Conservation (phyloP, 257 asterid genomes). For the Solanum dulcamara region DNA sequence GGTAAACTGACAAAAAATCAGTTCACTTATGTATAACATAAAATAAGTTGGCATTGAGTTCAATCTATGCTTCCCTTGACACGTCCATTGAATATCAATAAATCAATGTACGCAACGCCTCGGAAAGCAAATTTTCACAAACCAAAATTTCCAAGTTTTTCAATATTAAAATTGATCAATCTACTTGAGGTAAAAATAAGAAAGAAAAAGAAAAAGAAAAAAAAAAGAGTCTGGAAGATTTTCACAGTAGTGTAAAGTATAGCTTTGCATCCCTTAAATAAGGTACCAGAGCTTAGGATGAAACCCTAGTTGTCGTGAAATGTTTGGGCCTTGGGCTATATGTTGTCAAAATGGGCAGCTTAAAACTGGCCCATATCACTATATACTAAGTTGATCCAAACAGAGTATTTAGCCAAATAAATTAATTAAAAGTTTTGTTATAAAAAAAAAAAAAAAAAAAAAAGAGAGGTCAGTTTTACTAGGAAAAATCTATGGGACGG, state of each 20-base stretch:
- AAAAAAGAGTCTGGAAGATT: neutral
- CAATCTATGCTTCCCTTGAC: slow-evolving; percentile 5
- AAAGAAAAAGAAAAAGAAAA: neutral
- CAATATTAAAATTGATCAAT: neutral
- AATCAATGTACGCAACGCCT: slow-evolving; percentile 9
- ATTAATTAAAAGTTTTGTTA: too few species aligned
- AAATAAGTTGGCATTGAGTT: neutral
- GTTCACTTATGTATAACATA: neutral
- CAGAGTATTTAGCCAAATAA: neutral
- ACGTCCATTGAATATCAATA: neutral
- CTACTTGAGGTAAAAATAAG: neutral
- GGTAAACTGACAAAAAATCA: neutral
- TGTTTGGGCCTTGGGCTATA: neutral
- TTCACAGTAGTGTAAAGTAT: neutral
- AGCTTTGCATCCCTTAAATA: neutral
- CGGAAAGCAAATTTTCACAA: neutral
- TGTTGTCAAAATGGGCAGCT: neutral
- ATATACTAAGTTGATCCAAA: neutral
- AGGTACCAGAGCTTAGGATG: neutral
- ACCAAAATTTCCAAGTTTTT: neutral
- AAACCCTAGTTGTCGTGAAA: neutral
- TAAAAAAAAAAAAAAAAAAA: too few species aligned
- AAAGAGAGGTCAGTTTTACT: too few species aligned
- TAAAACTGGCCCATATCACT: neutral
- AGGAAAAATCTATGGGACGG: too few species aligned